Evolutionary conservation across 164 flowering plant genomes (phyloP).

Genomic region (Kalanchoe fedtschenkoi): DNA sequence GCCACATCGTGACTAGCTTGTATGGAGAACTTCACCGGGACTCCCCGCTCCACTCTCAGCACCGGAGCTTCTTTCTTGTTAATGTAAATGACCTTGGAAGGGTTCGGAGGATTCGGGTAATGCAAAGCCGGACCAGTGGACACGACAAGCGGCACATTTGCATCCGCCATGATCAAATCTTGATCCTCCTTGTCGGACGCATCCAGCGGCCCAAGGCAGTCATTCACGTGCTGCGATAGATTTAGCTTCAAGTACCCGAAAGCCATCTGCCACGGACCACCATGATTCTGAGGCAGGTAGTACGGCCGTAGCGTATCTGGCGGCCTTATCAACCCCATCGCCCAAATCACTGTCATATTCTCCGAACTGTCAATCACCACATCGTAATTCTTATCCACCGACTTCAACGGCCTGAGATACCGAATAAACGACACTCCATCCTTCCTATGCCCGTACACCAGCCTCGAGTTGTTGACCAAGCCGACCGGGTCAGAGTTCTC

Average conservation of each 20-base stretch:
- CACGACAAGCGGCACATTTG: conserved; percentile 60
- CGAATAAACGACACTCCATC: conserved; percentile 87
- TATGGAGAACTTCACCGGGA: conserved; percentile 74
- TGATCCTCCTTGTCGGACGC: conserved; percentile 82
- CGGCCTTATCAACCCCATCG: conserved; percentile 75
- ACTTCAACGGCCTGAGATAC: conserved; percentile 48
- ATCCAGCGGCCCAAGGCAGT: conserved; percentile 84
- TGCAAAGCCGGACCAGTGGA: conserved; percentile 49
- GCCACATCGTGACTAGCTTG: conserved; percentile 98
- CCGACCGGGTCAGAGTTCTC: conserved; percentile 37
- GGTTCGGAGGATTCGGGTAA: conserved; percentile 89
- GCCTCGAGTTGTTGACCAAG: conserved; percentile 49
- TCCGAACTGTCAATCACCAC: conserved; percentile 30
- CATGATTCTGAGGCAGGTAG: conserved; percentile 87
- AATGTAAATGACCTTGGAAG: conserved; percentile 69
- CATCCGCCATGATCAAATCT: conserved; percentile 73
- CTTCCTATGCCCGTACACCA: conserved; percentile 79
- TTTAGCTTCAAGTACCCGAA: conserved; percentile 62
- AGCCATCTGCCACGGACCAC: conserved; percentile 33
- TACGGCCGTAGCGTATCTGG: conserved; percentile 73
- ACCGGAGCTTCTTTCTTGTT: conserved; percentile 93
- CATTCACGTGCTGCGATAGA: conserved; percentile 59
- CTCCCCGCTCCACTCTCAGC: conserved; percentile 90
- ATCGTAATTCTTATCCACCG: conserved; percentile 61
- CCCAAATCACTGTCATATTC: conserved; percentile 85